Base-by-base conservation (phyloP, 148 eudicot genomes). In the Rhododendron simsii region DNA sequence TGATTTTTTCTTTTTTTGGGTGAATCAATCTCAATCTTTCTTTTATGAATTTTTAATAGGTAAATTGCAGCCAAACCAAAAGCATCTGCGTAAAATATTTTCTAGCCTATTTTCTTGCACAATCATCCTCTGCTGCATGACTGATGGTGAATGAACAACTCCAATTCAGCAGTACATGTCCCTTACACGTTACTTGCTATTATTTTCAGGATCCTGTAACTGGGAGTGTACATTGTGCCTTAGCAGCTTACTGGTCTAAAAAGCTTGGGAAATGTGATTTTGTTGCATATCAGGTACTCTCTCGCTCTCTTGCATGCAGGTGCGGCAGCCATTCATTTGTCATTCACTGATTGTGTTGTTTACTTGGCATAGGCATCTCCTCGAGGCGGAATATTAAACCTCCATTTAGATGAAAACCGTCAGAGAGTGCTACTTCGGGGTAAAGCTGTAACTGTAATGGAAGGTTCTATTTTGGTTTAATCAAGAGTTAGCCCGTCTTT, bases 171-270 rank as follows among this genome's bases (percentile, higher is more conserved):
- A 81, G 51, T 28, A 51, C 21, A 21, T 6, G 44, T 41, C 18
- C 21, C 41, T 80, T 18, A 14, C 26, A 67, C 69, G 26, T 14
- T n/a, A 7, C 15, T 80, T 21, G n/a, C 59, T 61, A 37, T 81
- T 85, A 55, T 78, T 14, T 88, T 21, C 88, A 92, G 98, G 98
- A 96, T 90, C 94, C 96, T 86, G 96, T 94, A 73, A 87, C 92
- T 83, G 98, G 98, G 53, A 94, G 95, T 82, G 98, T 93, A n/a
- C 98, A 96, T 89, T 96, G 98, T 86, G 96, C 98, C 80, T 89
- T 94, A 65, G 95, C 89, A 39, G 73, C 85, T 13, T 96, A 94
- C 84, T 96, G 98, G 98, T 85, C 90, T 80, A 90, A 92, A 84
- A 94, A 89, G 92, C 91, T 92, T 59, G 93, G 90, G 59, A 96